Percentiles rank a stretch among this genome's conserved stretches.
These are phyloP conservation scores for Ceratocystis diversiconidia DNA, from an alignment of 2,329 filamentous ascomycete genomes.

Conservation along the genomic window DNA sequence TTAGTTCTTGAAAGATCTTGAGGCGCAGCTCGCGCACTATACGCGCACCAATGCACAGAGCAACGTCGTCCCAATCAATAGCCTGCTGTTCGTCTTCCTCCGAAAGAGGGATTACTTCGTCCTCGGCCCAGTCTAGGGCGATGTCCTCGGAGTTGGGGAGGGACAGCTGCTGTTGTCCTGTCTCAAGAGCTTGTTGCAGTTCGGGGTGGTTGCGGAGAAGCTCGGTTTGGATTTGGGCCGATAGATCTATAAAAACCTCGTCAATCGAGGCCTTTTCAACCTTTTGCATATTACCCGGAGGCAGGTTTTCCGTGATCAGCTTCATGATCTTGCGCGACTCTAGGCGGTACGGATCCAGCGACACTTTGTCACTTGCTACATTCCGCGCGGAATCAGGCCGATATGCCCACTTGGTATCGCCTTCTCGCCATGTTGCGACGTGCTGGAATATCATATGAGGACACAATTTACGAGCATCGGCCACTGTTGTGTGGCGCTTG, in stretches of 20 bases:
- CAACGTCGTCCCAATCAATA: slow-evolving; percentile 93
- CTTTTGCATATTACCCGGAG: slow-evolving; percentile 50
- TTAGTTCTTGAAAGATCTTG: slow-evolving; percentile 52
- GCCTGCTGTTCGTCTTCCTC: slow-evolving; percentile 61
- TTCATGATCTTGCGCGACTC: slow-evolving; percentile 72
- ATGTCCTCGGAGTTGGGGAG: slow-evolving; percentile 52
- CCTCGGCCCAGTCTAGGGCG: slow-evolving; percentile 68
- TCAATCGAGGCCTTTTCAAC: slow-evolving; percentile 93
- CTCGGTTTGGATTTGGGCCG: slow-evolving; percentile 63
- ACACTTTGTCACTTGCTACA: slow-evolving; percentile 84
- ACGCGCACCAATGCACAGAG: slow-evolving; percentile 72
- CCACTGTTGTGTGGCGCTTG: slow-evolving; percentile 60
- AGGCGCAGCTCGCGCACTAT: slow-evolving; percentile 66
- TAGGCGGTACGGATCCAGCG: slow-evolving; percentile 77
- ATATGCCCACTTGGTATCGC: slow-evolving; percentile 85
- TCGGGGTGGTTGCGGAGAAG: slow-evolving; percentile 67
- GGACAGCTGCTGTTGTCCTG: slow-evolving; percentile 60
- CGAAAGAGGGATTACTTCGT: slow-evolving; percentile 70
- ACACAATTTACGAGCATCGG: slow-evolving; percentile 75
- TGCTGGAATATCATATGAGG: slow-evolving; percentile 76
- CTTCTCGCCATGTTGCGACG: slow-evolving; percentile 88
- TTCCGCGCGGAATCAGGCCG: slow-evolving; percentile 63
- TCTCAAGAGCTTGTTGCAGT: slow-evolving; percentile 30
- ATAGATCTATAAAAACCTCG: slow-evolving; percentile 88
- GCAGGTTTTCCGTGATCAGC: slow-evolving; percentile 60